Evolutionary conservation across 805 yeast genomes (phyloP), one percentile per base, ranked within the genome.

Genomic region (Zygosaccharomyces rouxii): DNA sequence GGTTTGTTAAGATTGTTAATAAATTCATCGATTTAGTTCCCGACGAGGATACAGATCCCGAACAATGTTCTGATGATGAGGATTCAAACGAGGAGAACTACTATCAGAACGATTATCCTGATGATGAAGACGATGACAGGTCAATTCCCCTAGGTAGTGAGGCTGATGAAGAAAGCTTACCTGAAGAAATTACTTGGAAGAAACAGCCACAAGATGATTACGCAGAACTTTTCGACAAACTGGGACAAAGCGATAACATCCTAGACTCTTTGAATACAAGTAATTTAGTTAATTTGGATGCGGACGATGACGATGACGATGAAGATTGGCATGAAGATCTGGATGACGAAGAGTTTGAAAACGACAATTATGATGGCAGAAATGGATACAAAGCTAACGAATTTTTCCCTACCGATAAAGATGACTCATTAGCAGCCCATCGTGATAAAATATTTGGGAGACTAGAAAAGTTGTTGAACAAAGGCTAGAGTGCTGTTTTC

Each of bases 101-200:
- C 60, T 92, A 92, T 63, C 80, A 81, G 58, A 92, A 94, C 66
- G 98, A 92, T 60, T 92, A 92, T 60, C 98, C 98, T 0, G 96
- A 89, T 40, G 97, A 90, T 60, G 97, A 89, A 54, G 92, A 86
- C 58, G 89, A 81, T 7, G 81, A 70, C 43, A 55, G 71, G 47
- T 64, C 73, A 0, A 55, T 71, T 19, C 53, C 69, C 3, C 63
- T 67, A 38, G 71, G 71, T 9, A 68, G 66, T 21, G 71, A 65
- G 14, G 73, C 60, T 3, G 71, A 57, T 46, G 69, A 67, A 13
- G 67, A 64, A 33, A 73, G 68, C 2, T 62, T 61, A 5, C 71
- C 65, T n/a, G 71, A 68, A 25, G 46, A 38, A 44, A 16, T 19
- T 35, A 38, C 41, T 21, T 35, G 47, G 38, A 13, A 58, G 53